Conservation (phyloP, 2,329 filamentous ascomycete species). For the Alternaria brassicicola region DNA sequence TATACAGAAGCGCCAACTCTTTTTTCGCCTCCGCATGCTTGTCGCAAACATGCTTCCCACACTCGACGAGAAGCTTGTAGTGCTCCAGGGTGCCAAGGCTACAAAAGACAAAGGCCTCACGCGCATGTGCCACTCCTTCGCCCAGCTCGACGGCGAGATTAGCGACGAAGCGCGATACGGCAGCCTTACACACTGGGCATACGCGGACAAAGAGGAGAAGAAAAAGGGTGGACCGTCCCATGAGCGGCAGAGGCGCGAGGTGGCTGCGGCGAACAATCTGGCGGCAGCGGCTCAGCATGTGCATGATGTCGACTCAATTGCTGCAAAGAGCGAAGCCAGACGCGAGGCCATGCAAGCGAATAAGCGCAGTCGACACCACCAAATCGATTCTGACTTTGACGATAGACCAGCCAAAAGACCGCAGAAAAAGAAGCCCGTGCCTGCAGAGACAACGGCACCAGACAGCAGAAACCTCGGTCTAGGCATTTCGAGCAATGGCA, state of each 20-base stretch:
- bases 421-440: conserved; percentile 63
- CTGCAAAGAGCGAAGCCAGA: conserved; percentile 78
- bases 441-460: conserved; percentile 54
- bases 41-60: conserved; percentile 86
- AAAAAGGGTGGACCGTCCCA: conserved; percentile 65
- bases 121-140: conserved; percentile 85
- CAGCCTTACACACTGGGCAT: conserved; percentile 93
- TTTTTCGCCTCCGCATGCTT: conserved; percentile 76
- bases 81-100: conserved; percentile 90
- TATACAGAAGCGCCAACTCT: conserved; percentile 72
- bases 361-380: conserved; percentile 70
- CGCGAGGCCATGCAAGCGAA: conserved; percentile 82
- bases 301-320: conserved; percentile 81
- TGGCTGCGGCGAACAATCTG: conserved; percentile 72
- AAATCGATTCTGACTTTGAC: conserved; percentile 80
- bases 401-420: conserved; percentile 69
- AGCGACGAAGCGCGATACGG: conserved; percentile 94
- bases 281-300: conserved; percentile 74
- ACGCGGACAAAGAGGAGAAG: conserved; percentile 74
- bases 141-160: conserved; percentile 85
- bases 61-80: conserved; percentile 96
- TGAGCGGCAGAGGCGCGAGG: conserved; percentile 79
- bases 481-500: conserved; percentile 65
- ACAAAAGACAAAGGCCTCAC: conserved; percentile 83
- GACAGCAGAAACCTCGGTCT: conserved; percentile 61